Evolutionary conservation across 2,329 filamentous ascomycete species (phyloP).

Genomic region (Sarocladium brachiariae): DNA sequence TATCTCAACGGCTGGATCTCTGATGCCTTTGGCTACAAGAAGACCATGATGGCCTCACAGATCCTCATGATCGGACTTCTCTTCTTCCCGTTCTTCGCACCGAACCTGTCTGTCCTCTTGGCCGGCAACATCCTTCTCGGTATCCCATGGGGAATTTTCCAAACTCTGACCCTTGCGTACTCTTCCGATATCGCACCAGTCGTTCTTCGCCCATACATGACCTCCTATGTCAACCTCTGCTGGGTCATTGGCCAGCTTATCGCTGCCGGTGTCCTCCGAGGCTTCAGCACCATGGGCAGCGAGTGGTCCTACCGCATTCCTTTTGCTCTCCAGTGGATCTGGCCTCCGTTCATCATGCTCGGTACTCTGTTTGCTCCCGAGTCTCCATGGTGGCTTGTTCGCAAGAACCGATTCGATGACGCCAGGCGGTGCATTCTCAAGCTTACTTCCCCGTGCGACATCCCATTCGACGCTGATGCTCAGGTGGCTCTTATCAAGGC

Average conservation of each 20-base stretch:
- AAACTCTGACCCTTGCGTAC: slow-evolving; percentile 34
- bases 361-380: slow-evolving; percentile 33
- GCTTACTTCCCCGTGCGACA: too few species aligned
- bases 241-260: slow-evolving; percentile 35
- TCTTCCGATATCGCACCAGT: slow-evolving; percentile 30
- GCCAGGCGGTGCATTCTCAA: slow-evolving; percentile 5
- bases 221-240: slow-evolving; percentile 32
- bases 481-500: not conserved
- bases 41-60: slow-evolving; percentile 33
- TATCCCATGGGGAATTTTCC: slow-evolving; percentile 33
- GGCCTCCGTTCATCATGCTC: slow-evolving; percentile 30
- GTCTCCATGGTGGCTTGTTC: slow-evolving; percentile 11
- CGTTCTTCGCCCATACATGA: slow-evolving; percentile 30
- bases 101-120: slow-evolving; percentile 26
- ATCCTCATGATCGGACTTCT: slow-evolving; percentile 30
- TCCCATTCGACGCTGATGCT: not conserved
- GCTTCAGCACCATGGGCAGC: slow-evolving; percentile 15
- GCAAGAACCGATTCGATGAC: slow-evolving; percentile 6
- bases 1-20: slow-evolving; percentile 42
- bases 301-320: slow-evolving; percentile 36
- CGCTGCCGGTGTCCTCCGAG: slow-evolving; percentile 18
- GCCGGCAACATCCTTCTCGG: slow-evolving; percentile 33
- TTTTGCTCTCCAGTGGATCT: slow-evolving; percentile 37
- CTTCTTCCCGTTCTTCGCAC: slow-evolving; percentile 34
- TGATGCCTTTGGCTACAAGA: slow-evolving; percentile 31